phyloP scores from a whole-genome alignment of 2,329 filamentous ascomycete genomes.

The Dothideomycetes sp. region DNA sequence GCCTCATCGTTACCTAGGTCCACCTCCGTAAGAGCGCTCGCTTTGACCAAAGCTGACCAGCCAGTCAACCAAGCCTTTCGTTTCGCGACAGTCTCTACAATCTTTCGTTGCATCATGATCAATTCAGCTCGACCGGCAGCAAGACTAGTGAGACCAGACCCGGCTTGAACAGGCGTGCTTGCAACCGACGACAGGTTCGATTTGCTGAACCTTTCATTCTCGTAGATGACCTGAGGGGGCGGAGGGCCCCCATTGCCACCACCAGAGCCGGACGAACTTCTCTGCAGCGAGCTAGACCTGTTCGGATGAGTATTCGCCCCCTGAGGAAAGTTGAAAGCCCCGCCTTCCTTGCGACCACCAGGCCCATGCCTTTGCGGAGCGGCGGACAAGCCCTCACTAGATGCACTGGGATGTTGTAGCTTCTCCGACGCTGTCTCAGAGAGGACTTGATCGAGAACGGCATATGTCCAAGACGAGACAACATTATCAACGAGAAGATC shows the following conservation, averaged over 20 bases:
- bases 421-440: constrained; percentile 62
- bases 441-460: constrained; percentile 64
- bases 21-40: constrained; percentile 24
- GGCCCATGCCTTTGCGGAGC: not conserved
- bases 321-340: constrained; percentile 11
- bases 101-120: constrained; percentile 65
- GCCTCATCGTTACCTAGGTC: constrained; percentile 21
- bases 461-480: constrained; percentile 68
- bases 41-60: constrained; percentile 41
- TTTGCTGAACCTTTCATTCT: constrained; percentile 5
- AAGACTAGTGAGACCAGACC: constrained; percentile 58
- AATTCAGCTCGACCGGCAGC: constrained; percentile 76
- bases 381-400: constrained; percentile 8
- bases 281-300: constrained; percentile 9
- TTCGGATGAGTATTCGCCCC: constrained; percentile 11
- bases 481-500: constrained; percentile 57
- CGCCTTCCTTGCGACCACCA: constrained; percentile 1
- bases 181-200: constrained; percentile 3
- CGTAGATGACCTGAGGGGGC: constrained; percentile 4
- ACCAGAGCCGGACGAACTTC: constrained; percentile 1
- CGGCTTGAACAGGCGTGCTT: constrained; percentile 3
- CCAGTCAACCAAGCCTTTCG: constrained; percentile 65
- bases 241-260: not conserved
- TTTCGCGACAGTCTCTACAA: constrained; percentile 64
- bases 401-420: constrained; percentile 46